These are phyloP conservation scores for Ceratocystis albifundus DNA, from an alignment of 2,329 filamentous ascomycete genomes.

Conservation along the genomic window DNA sequence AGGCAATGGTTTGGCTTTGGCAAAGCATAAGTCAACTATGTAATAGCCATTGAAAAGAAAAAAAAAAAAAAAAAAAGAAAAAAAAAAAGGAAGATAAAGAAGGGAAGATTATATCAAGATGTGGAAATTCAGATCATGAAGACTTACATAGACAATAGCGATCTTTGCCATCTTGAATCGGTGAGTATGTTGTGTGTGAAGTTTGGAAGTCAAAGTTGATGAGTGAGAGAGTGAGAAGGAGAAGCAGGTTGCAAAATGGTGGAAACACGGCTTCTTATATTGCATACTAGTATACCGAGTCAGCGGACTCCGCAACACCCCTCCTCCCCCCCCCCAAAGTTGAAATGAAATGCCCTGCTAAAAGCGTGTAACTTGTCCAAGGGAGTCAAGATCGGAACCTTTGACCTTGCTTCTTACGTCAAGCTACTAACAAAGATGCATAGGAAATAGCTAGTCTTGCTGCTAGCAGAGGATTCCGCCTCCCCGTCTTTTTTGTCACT, in stretches of 20 bases:
- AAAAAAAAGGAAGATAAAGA: background rate
- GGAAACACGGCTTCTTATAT: background rate
- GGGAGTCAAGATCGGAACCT: background rate
- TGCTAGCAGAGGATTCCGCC: background rate
- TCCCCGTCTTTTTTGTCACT: background rate
- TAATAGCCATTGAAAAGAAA: background rate
- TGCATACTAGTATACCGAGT: background rate
- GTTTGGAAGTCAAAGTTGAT: background rate
- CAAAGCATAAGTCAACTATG: background rate
- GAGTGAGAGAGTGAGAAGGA: background rate
- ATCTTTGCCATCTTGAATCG: constrained; percentile 63
- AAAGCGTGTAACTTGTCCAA: background rate
- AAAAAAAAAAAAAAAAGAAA: background rate
- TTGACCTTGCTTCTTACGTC: background rate
- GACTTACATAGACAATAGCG: constrained; percentile 75
- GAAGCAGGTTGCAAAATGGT: background rate
- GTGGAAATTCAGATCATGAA: constrained; percentile 7
- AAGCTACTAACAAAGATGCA: background rate
- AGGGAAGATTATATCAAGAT: constrained; percentile 5
- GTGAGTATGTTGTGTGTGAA: background rate
- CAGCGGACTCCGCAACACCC: background rate
- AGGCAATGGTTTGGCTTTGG: background rate
- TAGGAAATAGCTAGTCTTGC: background rate
- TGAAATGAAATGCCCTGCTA: background rate
- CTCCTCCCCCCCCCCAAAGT: background rate